phyloP scores from a whole-genome alignment of 345 rosid genomes.

The Eutrema heterophyllum region DNA sequence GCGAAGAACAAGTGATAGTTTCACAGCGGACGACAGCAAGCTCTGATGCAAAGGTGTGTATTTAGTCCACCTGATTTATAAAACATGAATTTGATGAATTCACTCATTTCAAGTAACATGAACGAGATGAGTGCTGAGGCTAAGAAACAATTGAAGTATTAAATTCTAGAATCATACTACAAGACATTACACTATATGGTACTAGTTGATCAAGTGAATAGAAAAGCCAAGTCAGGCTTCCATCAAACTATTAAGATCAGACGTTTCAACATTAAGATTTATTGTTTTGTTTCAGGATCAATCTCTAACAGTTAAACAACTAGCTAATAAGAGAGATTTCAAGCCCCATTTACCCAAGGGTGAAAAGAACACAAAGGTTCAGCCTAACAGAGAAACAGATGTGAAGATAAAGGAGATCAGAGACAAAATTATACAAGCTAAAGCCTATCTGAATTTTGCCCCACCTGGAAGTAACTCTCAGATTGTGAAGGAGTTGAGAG shows the following conservation, averaged over 20 bases:
- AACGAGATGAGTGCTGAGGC: conserved; percentile 1
- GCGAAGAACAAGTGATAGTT: conserved; percentile 28
- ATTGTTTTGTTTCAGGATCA: conserved; percentile 38
- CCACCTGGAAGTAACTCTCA: conserved; percentile 69
- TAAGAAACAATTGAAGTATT: background rate
- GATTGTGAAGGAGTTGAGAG: conserved; percentile 65
- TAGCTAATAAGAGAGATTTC: conserved; percentile 31
- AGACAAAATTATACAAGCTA: conserved; percentile 82
- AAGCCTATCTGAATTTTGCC: conserved; percentile 55
- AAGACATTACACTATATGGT: background rate
- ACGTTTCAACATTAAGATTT: background rate
- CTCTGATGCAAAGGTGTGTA: conserved; percentile 46
- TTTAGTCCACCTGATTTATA: background rate
- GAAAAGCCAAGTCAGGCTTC: background rate
- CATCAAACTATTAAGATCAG: background rate
- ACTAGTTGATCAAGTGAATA: background rate
- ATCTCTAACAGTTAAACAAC: conserved; percentile 18
- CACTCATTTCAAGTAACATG: background rate
- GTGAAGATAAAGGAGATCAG: conserved; percentile 62
- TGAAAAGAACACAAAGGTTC: conserved; percentile 38
- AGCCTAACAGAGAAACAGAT: conserved; percentile 36
- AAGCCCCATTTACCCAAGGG: conserved; percentile 35
- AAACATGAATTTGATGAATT: background rate
- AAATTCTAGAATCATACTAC: background rate
- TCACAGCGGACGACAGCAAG: too few relatives aligned